Evolutionary conservation across 108 stramenopile genomes (phyloP), one percentile per base, ranked within the genome.

Genomic region (Discostella pseudostelligera): DNA sequence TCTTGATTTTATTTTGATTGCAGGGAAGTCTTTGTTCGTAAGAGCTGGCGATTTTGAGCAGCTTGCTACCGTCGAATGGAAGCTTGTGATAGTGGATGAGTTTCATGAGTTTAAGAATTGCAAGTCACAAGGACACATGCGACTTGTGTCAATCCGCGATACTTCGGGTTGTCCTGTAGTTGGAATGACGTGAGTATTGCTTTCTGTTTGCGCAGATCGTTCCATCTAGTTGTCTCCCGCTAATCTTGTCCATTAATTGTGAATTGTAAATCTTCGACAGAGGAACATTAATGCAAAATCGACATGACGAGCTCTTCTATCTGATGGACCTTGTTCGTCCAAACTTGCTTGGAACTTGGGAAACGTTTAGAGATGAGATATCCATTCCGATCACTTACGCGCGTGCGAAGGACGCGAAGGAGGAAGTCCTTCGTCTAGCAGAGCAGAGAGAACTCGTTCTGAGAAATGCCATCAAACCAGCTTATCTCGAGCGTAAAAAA

Each of bases 51-150:
- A 81, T 43, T 82, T 81, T 49, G 45, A 59, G 13, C 62, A 72
- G 21, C 36, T 89, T 24, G 49, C 67, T 1, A 49, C 29, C 9
- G 50, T 88, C 25, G 42, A 69, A 32, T 95, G 94, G 94, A 92
- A 85, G 56, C 76, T 92, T 14, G 65, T 90, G 13, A 68, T 95
- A 35, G 79, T 92, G 25, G 94, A 95, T 61, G 94, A 95, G 56
- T 90, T 78, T 56, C 94, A 95, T 55, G 85, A 83, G 24, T 92
- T 71, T 58, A 95, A 90, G 57, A 73, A 78, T 40, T 45, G 47
- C 35, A 48, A 70, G 56, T 47, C 78, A 26, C 63, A 67, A 36
- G 56, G 61, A 3, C 55, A 56, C 29, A 47, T 58, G 69, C 40
- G 73, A 20, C 40, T 82, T 32, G 43, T 39, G 53, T 49, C 66